phyloP scores from a whole-genome alignment of 306 rosid genomes.

The Acacia confusa region DNA sequence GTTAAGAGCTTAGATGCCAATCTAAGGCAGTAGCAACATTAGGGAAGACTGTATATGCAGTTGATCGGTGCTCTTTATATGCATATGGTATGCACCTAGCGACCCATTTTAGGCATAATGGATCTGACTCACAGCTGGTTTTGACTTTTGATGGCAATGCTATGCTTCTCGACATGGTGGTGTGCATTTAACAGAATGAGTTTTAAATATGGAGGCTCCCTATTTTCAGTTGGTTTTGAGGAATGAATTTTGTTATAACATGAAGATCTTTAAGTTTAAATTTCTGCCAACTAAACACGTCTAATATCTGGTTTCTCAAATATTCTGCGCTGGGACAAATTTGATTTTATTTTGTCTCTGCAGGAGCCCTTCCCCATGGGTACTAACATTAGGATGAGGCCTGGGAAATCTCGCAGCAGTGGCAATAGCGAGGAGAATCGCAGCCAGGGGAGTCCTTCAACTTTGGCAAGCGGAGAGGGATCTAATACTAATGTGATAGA shows the following conservation, averaged over 20 bases:
- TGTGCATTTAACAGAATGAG: not conserved
- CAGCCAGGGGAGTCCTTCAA: conserved; percentile 48
- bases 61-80: not conserved
- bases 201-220: conserved; percentile 14
- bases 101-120: not conserved
- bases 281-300: not conserved
- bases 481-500: conserved; percentile 42
- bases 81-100: not conserved
- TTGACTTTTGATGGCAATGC: conserved; percentile 18
- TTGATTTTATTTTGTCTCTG: conserved; percentile 24
- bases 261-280: not conserved
- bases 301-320: conserved; percentile 13
- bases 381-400: conserved; percentile 51
- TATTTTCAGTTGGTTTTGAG: not conserved
- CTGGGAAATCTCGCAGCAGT: conserved; percentile 50
- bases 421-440: conserved; percentile 44
- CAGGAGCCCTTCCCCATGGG: conserved; percentile 85
- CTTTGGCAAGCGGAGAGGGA: conserved; percentile 50
- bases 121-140: conserved; percentile 12
- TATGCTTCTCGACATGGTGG: conserved; percentile 1
- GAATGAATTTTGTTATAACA: not conserved
- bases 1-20: not conserved
- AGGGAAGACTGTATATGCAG: not conserved
- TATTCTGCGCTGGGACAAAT: conserved; percentile 10
- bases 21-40: not conserved